A percentile compares a stretch with the other conserved stretches of the same genome.
phyloP scores from a whole-genome alignment of 306 rosid genomes.

The Gleditsia sinensis region DNA sequence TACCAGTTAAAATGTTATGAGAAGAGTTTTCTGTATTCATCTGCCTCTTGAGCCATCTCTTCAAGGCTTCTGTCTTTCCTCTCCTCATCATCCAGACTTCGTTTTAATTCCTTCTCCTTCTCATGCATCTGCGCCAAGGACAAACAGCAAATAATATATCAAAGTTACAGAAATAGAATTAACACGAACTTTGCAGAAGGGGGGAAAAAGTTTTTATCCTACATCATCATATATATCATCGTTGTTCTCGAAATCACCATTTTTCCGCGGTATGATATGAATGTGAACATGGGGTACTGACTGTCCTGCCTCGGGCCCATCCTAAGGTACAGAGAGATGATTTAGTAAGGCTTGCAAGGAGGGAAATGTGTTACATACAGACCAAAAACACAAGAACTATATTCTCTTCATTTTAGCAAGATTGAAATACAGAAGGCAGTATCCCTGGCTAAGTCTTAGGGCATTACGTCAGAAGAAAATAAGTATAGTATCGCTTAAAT shows the following conservation, averaged over 20 bases:
- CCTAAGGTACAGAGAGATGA: conserved; percentile 51
- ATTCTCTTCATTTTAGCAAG: background rate
- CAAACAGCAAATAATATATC: conserved; percentile 14
- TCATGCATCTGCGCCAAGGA: conserved; percentile 61
- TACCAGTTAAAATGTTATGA: conserved; percentile 20
- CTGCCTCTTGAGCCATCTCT: conserved; percentile 87
- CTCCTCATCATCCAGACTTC: conserved; percentile 84
- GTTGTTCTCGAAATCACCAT: conserved; percentile 70
- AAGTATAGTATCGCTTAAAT: background rate
- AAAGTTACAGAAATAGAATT: conserved; percentile 7
- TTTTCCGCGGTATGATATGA: conserved; percentile 75
- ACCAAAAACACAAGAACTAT: background rate
- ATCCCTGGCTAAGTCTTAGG: background rate
- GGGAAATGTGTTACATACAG: background rate
- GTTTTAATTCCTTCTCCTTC: conserved; percentile 76
- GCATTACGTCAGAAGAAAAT: background rate
- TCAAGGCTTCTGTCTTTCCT: conserved; percentile 71
- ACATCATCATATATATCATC: conserved; percentile 88
- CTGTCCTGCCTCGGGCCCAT: conserved; percentile 92
- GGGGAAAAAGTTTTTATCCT: conserved; percentile 18
- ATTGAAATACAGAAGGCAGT: background rate
- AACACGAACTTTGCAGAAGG: background rate
- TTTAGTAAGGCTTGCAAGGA: conserved; percentile 18
- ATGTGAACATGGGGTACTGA: conserved; percentile 89
- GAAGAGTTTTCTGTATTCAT: conserved; percentile 78